Percentiles rank a stretch among this genome's conserved stretches.
Conservation (phyloP, 768 basidiomycete genomes). For the Serendipita sp. region DNA sequence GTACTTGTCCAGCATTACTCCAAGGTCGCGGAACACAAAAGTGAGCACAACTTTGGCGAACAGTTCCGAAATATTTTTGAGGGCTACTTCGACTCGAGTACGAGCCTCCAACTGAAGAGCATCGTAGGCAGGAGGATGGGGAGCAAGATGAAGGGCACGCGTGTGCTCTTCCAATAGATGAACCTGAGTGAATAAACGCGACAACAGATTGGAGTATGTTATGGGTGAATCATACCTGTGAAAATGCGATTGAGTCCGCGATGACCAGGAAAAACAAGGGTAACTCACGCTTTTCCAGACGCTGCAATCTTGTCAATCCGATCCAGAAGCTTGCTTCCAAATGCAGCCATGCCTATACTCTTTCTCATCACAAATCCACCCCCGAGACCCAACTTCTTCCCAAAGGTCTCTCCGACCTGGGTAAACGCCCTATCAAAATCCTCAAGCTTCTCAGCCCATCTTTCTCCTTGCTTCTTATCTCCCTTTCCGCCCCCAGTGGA, state of each 20-base stretch:
- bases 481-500: slow-evolving; percentile 37
- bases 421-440: slow-evolving; percentile 70
- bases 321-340: slow-evolving; percentile 65
- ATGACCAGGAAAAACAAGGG: neutral
- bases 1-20: slow-evolving; percentile 19
- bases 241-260: neutral
- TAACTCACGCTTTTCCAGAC: slow-evolving; percentile 70
- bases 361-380: slow-evolving; percentile 79
- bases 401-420: slow-evolving; percentile 62
- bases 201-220: slow-evolving; percentile 62
- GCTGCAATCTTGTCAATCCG: slow-evolving; percentile 68
- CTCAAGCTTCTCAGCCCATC: slow-evolving; percentile 63
- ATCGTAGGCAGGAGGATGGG: slow-evolving; percentile 55
- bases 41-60: slow-evolving; percentile 78
- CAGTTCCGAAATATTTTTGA: slow-evolving; percentile 78
- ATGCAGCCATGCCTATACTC: slow-evolving; percentile 45
- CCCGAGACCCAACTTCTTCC: slow-evolving; percentile 77
- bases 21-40: slow-evolving; percentile 56
- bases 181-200: slow-evolving; percentile 52
- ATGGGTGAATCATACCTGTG: slow-evolving; percentile 76
- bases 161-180: slow-evolving; percentile 84
- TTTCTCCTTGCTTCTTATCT: slow-evolving; percentile 53
- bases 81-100: slow-evolving; percentile 48
- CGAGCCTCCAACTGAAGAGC: slow-evolving; percentile 53
- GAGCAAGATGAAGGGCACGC: slow-evolving; percentile 49